Evolutionary conservation across 768 basidiomycete genomes (phyloP).

Genomic region (Lactarius evosmus): DNA sequence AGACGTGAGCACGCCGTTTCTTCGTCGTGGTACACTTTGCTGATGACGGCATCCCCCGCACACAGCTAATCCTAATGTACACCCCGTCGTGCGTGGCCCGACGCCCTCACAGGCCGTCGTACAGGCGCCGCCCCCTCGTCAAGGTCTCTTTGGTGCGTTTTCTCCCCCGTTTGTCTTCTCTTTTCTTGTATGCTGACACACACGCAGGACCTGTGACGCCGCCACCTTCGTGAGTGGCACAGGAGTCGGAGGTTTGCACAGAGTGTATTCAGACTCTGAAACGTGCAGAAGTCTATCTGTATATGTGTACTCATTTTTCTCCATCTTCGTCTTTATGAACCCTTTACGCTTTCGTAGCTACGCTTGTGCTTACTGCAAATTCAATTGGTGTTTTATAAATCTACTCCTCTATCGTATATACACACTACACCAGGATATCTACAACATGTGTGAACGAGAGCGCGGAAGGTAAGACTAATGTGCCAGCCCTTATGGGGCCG

Average conservation of each 20-base stretch:
- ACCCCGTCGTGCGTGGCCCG: slow-evolving; percentile 44
- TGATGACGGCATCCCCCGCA: too few relatives aligned
- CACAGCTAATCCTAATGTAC: slow-evolving; percentile 62
- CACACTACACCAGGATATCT: not conserved
- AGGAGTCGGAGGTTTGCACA: not conserved
- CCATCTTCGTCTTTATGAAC: not conserved
- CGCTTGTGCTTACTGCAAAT: slow-evolving; percentile 8
- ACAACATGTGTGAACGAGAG: not conserved
- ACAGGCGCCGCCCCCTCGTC: slow-evolving; percentile 47
- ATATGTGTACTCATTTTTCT: not conserved
- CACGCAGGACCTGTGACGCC: slow-evolving; percentile 33
- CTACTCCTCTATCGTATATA: not conserved
- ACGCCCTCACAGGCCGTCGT: slow-evolving; percentile 37
- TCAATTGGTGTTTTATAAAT: not conserved
- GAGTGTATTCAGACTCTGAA: not conserved
- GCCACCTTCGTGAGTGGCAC: slow-evolving; percentile 31
- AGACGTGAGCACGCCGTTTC: slow-evolving; percentile 50
- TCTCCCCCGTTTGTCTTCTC: not conserved
- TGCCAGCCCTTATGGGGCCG: not conserved
- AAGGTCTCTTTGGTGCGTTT: slow-evolving; percentile 64
- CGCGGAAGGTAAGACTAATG: not conserved
- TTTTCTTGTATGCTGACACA: not conserved
- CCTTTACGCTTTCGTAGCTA: not conserved
- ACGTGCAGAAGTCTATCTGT: not conserved
- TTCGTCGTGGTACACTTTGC: not conserved